Evolutionary conservation across 1,284 basidiomycete species (phyloP).

Genomic region (Testicularia cyperi): DNA sequence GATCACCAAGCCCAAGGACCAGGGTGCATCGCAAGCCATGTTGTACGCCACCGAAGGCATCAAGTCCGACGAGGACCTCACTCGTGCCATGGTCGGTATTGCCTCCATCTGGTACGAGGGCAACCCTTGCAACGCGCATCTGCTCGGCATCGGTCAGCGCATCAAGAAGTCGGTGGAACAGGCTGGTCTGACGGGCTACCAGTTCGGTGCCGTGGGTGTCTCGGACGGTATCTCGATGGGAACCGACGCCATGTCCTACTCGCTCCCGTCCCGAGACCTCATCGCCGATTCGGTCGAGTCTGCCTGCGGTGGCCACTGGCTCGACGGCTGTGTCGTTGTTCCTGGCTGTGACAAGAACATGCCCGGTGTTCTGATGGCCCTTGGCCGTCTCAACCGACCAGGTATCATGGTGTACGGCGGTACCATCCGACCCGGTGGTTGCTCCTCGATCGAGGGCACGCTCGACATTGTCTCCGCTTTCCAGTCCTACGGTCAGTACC

Average conservation of each 20-base stretch:
- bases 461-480: slow-evolving; percentile 59
- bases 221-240: slow-evolving; percentile 60
- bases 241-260: slow-evolving; percentile 58
- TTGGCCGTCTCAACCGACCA: slow-evolving; percentile 57
- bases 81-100: slow-evolving; percentile 58
- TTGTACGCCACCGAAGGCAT: slow-evolving; percentile 58
- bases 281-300: slow-evolving; percentile 59
- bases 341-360: slow-evolving; percentile 61
- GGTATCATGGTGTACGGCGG: slow-evolving; percentile 60
- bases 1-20: slow-evolving; percentile 58
- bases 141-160: slow-evolving; percentile 52
- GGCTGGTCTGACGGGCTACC: slow-evolving; percentile 58
- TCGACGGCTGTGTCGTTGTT: slow-evolving; percentile 56
- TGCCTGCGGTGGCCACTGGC: slow-evolving; percentile 58
- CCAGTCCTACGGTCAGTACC: slow-evolving; percentile 58
- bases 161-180: slow-evolving; percentile 50
- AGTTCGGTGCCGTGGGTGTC: slow-evolving; percentile 59
- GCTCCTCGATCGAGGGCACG: slow-evolving; percentile 39
- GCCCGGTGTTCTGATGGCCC: slow-evolving; percentile 59
- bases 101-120: slow-evolving; percentile 59
- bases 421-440: slow-evolving; percentile 57
- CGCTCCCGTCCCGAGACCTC: slow-evolving; percentile 55
- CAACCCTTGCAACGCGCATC: slow-evolving; percentile 59
- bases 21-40: slow-evolving; percentile 59
- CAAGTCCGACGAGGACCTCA: slow-evolving; percentile 52